Evolutionary conservation across 225 moss, liverwort and hornwort species (phyloP).

Genomic region (Asterella californica): DNA sequence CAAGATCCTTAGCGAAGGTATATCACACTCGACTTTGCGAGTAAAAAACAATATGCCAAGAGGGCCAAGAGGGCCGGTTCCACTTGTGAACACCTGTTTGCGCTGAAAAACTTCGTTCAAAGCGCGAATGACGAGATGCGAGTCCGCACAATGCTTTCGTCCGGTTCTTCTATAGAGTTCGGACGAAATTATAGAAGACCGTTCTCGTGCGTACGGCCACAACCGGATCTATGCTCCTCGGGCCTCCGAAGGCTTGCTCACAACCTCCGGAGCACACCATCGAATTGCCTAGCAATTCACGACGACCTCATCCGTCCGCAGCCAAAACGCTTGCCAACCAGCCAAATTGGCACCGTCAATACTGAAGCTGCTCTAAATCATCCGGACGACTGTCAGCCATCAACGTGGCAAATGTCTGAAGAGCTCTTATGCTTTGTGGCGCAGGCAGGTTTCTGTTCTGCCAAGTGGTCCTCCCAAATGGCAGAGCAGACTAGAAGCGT

Average conservation of each 20-base stretch:
- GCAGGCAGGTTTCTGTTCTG: too few species aligned
- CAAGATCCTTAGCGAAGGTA: background rate
- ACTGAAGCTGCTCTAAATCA: background rate
- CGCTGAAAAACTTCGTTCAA: background rate
- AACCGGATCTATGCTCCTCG: background rate
- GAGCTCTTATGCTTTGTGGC: background rate
- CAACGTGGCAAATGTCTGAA: conserved; percentile 12
- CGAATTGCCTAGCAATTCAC: background rate
- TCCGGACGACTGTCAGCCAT: conserved; percentile 3
- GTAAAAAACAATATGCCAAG: background rate
- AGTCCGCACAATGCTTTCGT: background rate
- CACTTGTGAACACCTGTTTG: background rate
- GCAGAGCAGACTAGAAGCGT: too few species aligned
- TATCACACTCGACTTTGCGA: background rate
- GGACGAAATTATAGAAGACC: background rate
- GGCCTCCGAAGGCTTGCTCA: background rate
- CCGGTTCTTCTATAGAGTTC: background rate
- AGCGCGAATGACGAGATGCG: background rate
- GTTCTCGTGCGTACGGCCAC: background rate
- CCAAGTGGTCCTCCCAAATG: too few species aligned
- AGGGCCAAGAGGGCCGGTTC: background rate
- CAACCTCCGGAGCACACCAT: background rate
- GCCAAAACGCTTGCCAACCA: background rate
- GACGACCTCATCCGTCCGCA: background rate
- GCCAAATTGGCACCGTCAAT: background rate